These are phyloP conservation scores for Xerocomellus chrysenteron DNA, from an alignment of 768 basidiomycete species.

Conservation along the genomic window DNA sequence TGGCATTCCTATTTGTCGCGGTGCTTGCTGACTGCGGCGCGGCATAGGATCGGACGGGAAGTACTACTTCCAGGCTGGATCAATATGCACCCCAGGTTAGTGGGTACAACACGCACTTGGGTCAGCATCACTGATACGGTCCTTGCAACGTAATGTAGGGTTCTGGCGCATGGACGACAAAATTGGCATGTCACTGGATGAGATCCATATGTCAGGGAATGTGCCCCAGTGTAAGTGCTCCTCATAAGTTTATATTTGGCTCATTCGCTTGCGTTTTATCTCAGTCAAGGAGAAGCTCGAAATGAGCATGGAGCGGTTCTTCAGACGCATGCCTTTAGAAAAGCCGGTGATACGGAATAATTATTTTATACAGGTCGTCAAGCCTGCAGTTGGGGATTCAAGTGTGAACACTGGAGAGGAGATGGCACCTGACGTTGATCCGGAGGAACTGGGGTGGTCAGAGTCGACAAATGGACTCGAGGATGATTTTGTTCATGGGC, in stretches of 20 bases:
- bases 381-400: constrained; percentile 11
- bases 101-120: neutral
- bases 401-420: neutral
- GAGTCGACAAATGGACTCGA: constrained; percentile 54
- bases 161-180: constrained; percentile 79
- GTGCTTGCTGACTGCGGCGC: constrained; percentile 18
- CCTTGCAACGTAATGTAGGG: constrained; percentile 39
- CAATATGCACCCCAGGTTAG: constrained; percentile 62
- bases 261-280: constrained; percentile 5
- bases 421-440: constrained; percentile 39
- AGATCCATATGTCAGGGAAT: constrained; percentile 68
- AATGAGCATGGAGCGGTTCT: constrained; percentile 65
- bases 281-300: constrained; percentile 63
- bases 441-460: constrained; percentile 68
- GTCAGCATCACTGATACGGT: neutral
- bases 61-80: constrained; percentile 76
- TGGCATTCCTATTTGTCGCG: constrained; percentile 12
- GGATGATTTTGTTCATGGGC: constrained; percentile 38
- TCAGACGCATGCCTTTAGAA: constrained; percentile 61
- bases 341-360: constrained; percentile 74
- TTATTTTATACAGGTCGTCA: constrained; percentile 49
- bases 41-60: constrained; percentile 58
- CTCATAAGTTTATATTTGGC: neutral
- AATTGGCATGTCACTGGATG: constrained; percentile 67
- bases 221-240: constrained; percentile 65